Base-by-base conservation (phyloP, 2,329 filamentous ascomycete species). In the Periconia sp. region DNA sequence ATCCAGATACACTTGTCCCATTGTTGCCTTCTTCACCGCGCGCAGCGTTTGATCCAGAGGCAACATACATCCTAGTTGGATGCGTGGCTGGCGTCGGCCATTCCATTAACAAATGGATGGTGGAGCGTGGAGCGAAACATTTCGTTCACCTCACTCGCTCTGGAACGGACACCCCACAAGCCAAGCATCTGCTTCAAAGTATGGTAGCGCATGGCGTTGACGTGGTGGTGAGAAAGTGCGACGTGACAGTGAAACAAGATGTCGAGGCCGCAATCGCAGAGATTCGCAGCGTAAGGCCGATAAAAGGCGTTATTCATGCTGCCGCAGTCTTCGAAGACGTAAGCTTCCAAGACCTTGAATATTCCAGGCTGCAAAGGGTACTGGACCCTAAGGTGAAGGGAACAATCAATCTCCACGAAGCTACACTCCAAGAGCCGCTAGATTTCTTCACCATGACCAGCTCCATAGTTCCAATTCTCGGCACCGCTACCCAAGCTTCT, bases 391-490 rank as follows among this genome's bases (percentile, higher is more conserved):
- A 68, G 43, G 55, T 65, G 17, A 33, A 40, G 0, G 65, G 64
- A 17, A 58, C 63, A 3, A 56, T 54, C 48, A 62, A 66, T 45
- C 53, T 66, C 14, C 64, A 66, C 59, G 27, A 53, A 15, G 47
- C 50, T 1, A 30, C 45, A 1, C n/a, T 20, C 3, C 30, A 45
- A 1, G 41, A 41, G 9, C 47, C 56, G 15, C 53, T 64, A 13
- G 60, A 63, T 45, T 63, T 66, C 56, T 64, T 66, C 53, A 37
- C 58, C 33, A 57, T 65, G 53, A 50, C 54, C 8, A 59, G 56
- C 5, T 64, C 61, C n/a, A 45, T 60, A 6, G 41, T 45, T 9
- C 53, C 54, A 10, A 50, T 60, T 17, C 33, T 55, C 31, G 64
- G 61, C 6, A 50, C 53, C 20, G 41, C 49, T 2, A 50, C 56